phyloP scores from a whole-genome alignment of 306 rosid genomes.

The Acmispon strigosus region DNA sequence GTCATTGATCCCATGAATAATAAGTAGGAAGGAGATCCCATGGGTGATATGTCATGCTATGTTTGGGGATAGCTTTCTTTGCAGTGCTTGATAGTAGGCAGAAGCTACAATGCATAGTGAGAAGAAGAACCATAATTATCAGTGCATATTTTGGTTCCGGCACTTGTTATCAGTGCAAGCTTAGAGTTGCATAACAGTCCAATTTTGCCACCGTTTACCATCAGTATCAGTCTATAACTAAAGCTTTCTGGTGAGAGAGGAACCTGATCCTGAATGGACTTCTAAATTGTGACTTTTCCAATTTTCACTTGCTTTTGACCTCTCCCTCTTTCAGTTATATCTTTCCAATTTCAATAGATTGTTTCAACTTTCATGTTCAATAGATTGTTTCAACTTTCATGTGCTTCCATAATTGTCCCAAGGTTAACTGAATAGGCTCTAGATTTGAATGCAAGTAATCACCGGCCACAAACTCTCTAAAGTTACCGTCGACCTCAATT shows the following conservation, averaged over 20 bases:
- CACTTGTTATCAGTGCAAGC: not conserved
- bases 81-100: not conserved
- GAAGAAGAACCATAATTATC: not conserved
- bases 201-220: not conserved
- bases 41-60: not conserved
- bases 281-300: not conserved
- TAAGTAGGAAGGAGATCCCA: not conserved
- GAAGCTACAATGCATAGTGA: not conserved
- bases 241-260: not conserved
- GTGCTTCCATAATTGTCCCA: slow-evolving; percentile 49
- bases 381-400: slow-evolving; percentile 36
- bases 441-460: slow-evolving; percentile 16
- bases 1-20: not conserved
- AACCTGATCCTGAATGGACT: not conserved
- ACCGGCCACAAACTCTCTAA: slow-evolving; percentile 54
- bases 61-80: not conserved
- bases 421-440: slow-evolving; percentile 30
- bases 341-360: not conserved
- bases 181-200: not conserved
- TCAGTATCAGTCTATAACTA: not conserved
- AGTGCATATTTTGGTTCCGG: not conserved
- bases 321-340: not conserved
- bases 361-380: slow-evolving; percentile 44
- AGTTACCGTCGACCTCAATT: slow-evolving; percentile 50
- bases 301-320: not conserved